phyloP scores from a whole-genome alignment of 139 green algal species.

The Desmodesmus armatus region DNA sequence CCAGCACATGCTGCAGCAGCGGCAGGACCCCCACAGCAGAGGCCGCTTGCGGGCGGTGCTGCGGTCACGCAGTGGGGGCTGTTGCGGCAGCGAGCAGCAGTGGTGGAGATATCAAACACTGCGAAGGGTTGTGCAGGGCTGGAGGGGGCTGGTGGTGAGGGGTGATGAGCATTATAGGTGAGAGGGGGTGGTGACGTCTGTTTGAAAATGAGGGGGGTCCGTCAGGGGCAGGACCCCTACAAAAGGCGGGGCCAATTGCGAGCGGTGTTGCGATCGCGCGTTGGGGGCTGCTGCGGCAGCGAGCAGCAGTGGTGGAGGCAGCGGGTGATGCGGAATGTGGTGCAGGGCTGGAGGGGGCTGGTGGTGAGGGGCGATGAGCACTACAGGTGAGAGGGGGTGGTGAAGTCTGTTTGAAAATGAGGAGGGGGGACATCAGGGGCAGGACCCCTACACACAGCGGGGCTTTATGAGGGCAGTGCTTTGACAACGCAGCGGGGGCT shows the following conservation, averaged over 20 bases:
- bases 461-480: background rate
- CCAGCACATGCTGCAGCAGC: background rate
- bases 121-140: background rate
- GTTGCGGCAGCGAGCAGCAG: constrained; percentile 32
- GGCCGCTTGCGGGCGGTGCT: background rate
- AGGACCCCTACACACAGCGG: background rate
- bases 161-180: no score
- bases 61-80: background rate
- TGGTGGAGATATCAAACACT: background rate
- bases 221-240: background rate
- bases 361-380: no score
- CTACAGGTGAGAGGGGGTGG: no score
- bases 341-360: background rate
- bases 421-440: background rate
- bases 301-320: background rate
- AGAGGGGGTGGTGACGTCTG: no score
- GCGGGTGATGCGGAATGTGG: background rate
- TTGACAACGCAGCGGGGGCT: background rate
- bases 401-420: no score
- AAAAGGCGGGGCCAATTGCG: background rate
- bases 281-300: background rate
- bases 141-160: no score
- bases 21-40: background rate
- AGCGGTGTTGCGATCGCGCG: background rate
- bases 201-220: no score